Percentiles rank a stretch among this genome's conserved stretches.
These are phyloP conservation scores for Colletotrichum sansevieriae DNA, from an alignment of 2,329 filamentous ascomycete genomes.

Conservation along the genomic window DNA sequence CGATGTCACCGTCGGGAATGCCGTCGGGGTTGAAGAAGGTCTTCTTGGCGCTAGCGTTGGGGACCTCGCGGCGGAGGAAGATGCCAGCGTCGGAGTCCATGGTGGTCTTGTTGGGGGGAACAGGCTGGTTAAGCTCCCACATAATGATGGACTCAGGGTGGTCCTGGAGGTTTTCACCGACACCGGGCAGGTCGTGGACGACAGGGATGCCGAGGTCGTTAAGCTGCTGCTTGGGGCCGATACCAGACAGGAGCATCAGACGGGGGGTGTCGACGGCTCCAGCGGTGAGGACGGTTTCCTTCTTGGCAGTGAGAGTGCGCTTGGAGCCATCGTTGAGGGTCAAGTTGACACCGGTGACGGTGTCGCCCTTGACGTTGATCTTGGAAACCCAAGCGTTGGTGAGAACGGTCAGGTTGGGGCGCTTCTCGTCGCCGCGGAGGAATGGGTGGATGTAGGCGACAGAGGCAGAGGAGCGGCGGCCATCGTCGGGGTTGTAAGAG, in stretches of 20 bases:
- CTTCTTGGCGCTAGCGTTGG: slow-evolving; percentile 73
- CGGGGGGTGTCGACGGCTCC: slow-evolving; percentile 87
- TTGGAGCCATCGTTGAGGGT: slow-evolving; percentile 67
- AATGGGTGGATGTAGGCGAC: slow-evolving; percentile 96
- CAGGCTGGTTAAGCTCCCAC: slow-evolving; percentile 83
- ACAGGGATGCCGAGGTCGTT: slow-evolving; percentile 65
- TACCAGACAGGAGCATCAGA: slow-evolving; percentile 69
- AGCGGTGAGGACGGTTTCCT: slow-evolving; percentile 83
- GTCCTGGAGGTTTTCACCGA: slow-evolving; percentile 72
- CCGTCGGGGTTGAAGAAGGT: slow-evolving; percentile 62
- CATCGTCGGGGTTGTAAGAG: slow-evolving; percentile 90
- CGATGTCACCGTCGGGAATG: slow-evolving; percentile 76
- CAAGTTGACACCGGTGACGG: slow-evolving; percentile 80
- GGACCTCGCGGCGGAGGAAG: slow-evolving; percentile 83
- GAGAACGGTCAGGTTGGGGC: slow-evolving; percentile 86
- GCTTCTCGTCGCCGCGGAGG: slow-evolving; percentile 83
- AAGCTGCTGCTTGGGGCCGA: slow-evolving; percentile 68
- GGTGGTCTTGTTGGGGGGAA: slow-evolving; percentile 83
- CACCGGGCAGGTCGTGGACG: slow-evolving; percentile 69
- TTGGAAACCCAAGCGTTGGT: slow-evolving; percentile 91
- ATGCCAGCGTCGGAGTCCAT: slow-evolving; percentile 93
- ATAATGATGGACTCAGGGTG: slow-evolving; percentile 71
- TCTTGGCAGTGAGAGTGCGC: slow-evolving; percentile 64
- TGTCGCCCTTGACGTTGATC: slow-evolving; percentile 77
- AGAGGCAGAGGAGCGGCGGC: slow-evolving; percentile 85